Percentiles rank a stretch among this genome's conserved stretches.
Evolutionary conservation across 2,329 filamentous ascomycete species (phyloP).

Genomic region (Eutypa lata): DNA sequence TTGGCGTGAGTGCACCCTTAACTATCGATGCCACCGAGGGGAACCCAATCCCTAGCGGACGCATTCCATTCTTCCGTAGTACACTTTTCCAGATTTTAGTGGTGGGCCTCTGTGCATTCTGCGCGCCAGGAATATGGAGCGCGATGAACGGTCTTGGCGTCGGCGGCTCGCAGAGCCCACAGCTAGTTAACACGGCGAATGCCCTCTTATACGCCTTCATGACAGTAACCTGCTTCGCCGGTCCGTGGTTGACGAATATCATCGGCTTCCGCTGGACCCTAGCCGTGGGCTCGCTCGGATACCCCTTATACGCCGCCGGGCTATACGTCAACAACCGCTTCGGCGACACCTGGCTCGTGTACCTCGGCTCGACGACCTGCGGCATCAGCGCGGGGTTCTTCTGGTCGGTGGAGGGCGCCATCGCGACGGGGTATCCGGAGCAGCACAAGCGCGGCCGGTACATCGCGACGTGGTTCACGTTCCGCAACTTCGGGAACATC

Average conservation of each 20-base stretch:
- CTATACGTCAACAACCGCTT: slow-evolving; percentile 71
- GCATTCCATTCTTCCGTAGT: slow-evolving; percentile 39
- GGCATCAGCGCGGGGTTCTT: slow-evolving; percentile 70
- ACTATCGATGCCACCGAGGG: not conserved
- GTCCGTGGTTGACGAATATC: slow-evolving; percentile 59
- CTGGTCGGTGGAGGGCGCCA: slow-evolving; percentile 73
- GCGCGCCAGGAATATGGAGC: slow-evolving; percentile 69
- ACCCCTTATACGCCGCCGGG: slow-evolving; percentile 67
- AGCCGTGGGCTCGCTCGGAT: slow-evolving; percentile 70
- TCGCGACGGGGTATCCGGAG: slow-evolving; percentile 70
- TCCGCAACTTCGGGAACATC: slow-evolving; percentile 60
- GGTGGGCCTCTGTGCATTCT: slow-evolving; percentile 67
- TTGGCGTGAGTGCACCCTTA: not conserved
- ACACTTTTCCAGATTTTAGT: slow-evolving; percentile 72
- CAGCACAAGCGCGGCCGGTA: slow-evolving; percentile 63
- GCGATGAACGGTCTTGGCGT: slow-evolving; percentile 73
- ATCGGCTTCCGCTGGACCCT: slow-evolving; percentile 70
- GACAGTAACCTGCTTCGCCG: slow-evolving; percentile 67
- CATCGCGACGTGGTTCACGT: slow-evolving; percentile 65
- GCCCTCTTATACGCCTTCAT: slow-evolving; percentile 70
- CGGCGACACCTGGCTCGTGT: slow-evolving; percentile 64
- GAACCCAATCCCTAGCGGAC: not conserved
- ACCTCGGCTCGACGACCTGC: slow-evolving; percentile 66
- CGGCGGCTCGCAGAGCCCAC: slow-evolving; percentile 62
- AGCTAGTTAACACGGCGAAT: slow-evolving; percentile 68